Evolutionary conservation across 1,284 basidiomycete species (phyloP), one percentile per base, ranked within the genome.

Genomic region (Phylloboletellus chloephorus): DNA sequence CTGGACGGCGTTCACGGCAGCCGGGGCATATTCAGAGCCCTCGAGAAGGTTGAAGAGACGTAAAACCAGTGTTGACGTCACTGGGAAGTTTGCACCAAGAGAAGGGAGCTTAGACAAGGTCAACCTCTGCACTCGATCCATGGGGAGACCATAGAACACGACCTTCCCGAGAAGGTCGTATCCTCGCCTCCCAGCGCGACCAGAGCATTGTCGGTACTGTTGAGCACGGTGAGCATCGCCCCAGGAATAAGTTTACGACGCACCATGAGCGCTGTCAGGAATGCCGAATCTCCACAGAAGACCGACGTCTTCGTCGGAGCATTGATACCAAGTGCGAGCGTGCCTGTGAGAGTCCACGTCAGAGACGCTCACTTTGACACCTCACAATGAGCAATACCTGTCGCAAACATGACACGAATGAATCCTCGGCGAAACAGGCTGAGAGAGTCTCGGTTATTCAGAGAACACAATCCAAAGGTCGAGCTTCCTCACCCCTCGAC

Each of bases 321-420:
- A 51, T 85, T 86, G 56, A 85, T 86, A 44, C 83, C 82, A 8
- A 86, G 63, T 2, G 83, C 82, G 38, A 85, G 64, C 4, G 82
- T 82, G 9, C 75, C 79, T 78, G 31, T 16, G 1, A 4, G 24
- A 24, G 15, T 22, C 9, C 12, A 28, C 1, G 23, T 44, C 11
- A 44, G 39, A 45, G 12, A 6, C 10, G 21, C 39, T 32, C 9
- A 30, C 24, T 19, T 20, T 0, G 21, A 43, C 20, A n/a, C 4
- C 5, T 20, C 3, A 8, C 29, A n/a, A 12, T 4, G 20, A 26
- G n/a, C 3, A 48, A 58, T 21, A 39, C 78, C 73, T 31, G 82
- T 84, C 7, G 79, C 73, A 45, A 85, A 74, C 22, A 85, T 67
- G 7, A 85, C 75, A 20, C 76, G 72, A 37, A 85, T 50, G 47